Evolutionary conservation across 2,329 filamentous ascomycete genomes (phyloP).

Genomic region (Plectosphaerella cucumerina): DNA sequence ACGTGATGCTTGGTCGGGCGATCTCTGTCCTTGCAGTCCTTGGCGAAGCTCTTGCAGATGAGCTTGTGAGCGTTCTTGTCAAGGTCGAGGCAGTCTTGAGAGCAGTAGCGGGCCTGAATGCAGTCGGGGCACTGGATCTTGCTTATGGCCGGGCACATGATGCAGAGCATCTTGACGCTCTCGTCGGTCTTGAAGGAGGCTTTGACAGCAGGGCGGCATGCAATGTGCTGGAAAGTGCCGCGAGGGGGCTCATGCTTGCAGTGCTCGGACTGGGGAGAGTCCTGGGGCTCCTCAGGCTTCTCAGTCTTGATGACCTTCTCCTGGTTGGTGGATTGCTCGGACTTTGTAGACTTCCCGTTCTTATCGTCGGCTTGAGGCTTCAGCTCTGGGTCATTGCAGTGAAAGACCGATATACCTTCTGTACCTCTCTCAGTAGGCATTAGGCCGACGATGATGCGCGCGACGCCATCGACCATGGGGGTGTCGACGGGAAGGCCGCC

Average conservation of each 20-base stretch:
- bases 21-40: background rate
- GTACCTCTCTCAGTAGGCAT: no score
- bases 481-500: no score
- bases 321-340: no score
- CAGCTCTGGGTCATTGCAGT: no score
- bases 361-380: no score
- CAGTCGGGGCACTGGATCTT: background rate
- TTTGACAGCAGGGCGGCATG: background rate
- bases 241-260: background rate
- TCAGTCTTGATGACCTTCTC: no score
- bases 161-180: background rate
- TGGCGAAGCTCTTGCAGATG: background rate
- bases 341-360: no score
- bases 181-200: background rate
- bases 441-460: no score
- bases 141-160: background rate
- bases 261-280: background rate
- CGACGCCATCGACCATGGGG: no score
- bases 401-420: no score
- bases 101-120: background rate
- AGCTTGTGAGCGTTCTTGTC: background rate
- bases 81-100: background rate
- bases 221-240: background rate
- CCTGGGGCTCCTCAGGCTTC: no score
- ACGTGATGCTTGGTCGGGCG: background rate